These are phyloP conservation scores for Phialophora verrucosa DNA, from an alignment of 2,329 filamentous ascomycete genomes.

Conservation along the genomic window DNA sequence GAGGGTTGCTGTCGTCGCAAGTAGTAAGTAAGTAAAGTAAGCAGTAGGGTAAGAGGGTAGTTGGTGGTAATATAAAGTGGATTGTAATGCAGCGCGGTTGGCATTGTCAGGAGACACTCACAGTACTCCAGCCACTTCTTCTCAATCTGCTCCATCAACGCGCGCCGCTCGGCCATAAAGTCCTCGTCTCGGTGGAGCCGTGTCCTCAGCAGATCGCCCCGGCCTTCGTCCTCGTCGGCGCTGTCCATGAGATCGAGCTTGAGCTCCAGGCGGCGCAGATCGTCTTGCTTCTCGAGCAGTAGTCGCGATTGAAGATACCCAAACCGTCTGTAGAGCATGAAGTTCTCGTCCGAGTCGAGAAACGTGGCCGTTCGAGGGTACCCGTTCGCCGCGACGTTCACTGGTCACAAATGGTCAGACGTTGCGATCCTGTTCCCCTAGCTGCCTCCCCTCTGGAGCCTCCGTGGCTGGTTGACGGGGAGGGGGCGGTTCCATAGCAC, in stretches of 20 bases:
- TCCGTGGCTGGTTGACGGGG: no score
- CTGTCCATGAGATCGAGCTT: constrained; percentile 29
- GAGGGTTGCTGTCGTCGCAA: constrained; percentile 28
- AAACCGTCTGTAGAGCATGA: constrained; percentile 51
- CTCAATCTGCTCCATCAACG: neutral
- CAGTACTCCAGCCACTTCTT: constrained; percentile 2
- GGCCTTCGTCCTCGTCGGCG: neutral
- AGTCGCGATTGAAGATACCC: constrained; percentile 50
- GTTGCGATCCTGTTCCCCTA: no score
- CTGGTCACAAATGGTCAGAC: neutral
- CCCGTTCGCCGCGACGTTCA: constrained; percentile 32
- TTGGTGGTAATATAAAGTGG: no score
- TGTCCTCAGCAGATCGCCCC: neutral
- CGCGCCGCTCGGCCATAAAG: neutral
- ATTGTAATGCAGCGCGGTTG: neutral
- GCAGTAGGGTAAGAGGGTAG: neutral
- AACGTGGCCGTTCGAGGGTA: constrained; percentile 50
- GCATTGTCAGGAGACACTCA: neutral
- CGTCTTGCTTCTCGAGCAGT: constrained; percentile 43
- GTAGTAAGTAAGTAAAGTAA: neutral
- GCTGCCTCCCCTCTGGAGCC: no score
- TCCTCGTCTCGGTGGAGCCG: neutral
- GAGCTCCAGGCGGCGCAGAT: constrained; percentile 40
- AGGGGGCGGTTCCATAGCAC: no score
- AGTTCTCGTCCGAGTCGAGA: constrained; percentile 50